phyloP scores from a whole-genome alignment of 148 eudicot genomes.

The Chenopodium quinoa region DNA sequence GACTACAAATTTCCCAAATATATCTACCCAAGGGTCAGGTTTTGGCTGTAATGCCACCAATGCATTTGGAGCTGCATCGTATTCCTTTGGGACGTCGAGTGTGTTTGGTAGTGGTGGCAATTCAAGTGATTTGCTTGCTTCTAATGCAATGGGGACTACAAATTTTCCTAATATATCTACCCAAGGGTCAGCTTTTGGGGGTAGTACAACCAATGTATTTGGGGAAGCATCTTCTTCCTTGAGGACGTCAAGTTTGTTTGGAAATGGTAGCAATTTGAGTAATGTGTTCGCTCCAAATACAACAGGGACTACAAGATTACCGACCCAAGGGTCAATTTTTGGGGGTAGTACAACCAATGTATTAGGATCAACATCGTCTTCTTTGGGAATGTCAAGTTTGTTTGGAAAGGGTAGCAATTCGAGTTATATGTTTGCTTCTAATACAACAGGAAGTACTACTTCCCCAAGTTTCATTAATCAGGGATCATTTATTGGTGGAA shows the following conservation, averaged over 20 bases:
- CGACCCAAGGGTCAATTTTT: too few relatives aligned
- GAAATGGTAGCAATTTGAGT: too few relatives aligned
- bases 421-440: constrained; percentile 7
- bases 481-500: constrained; percentile 19
- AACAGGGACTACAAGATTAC: constrained; percentile 2
- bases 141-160: constrained; percentile 19
- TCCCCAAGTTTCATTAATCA: constrained; percentile 18
- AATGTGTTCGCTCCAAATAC: neutral
- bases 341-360: too few relatives aligned
- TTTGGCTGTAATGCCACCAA: constrained; percentile 17
- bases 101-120: neutral
- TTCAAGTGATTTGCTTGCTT: neutral
- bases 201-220: constrained; percentile 16
- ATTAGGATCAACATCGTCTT: too few relatives aligned
- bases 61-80: constrained; percentile 11
- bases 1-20: constrained; percentile 8
- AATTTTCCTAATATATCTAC: constrained; percentile 6
- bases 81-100: too few relatives aligned
- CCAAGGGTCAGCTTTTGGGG: constrained; percentile 18
- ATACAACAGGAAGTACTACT: neutral
- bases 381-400: too few relatives aligned
- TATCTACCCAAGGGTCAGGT: constrained; percentile 11
- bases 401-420: neutral
- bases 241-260: neutral
- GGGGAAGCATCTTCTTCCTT: constrained; percentile 13